Percentiles rank a stretch among this genome's conserved stretches.
Evolutionary conservation across 176 grass and related monocot species (phyloP).

Genomic region (Thinopyrum elongatum): DNA sequence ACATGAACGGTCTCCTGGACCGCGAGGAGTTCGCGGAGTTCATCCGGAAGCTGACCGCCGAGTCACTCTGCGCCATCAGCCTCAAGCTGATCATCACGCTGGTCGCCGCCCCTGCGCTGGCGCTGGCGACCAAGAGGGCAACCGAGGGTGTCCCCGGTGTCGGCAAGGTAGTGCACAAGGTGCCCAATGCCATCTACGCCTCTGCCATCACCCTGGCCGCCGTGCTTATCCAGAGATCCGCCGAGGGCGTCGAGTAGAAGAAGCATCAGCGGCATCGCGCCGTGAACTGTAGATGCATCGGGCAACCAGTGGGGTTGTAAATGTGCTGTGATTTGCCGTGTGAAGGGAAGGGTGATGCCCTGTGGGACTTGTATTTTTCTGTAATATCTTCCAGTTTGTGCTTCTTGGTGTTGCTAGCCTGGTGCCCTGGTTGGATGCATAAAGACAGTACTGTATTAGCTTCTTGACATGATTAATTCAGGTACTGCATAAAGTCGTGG

Average conservation of each 20-base stretch:
- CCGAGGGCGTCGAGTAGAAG: constrained; percentile 50
- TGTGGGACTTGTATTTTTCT: not conserved
- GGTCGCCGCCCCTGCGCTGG: constrained; percentile 60
- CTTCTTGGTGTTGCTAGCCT: not conserved
- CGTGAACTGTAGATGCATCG: not conserved
- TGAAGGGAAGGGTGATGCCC: not conserved
- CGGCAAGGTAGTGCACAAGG: constrained; percentile 65
- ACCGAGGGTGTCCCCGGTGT: constrained; percentile 82
- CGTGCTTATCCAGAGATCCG: constrained; percentile 62
- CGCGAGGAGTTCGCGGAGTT: constrained; percentile 93
- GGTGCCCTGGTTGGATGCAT: not conserved
- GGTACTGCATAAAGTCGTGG: not conserved
- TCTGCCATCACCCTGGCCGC: constrained; percentile 70
- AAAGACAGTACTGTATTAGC: not conserved
- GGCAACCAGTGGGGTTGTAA: not conserved
- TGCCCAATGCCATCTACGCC: constrained; percentile 85
- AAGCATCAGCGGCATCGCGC: not conserved
- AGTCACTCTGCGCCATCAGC: constrained; percentile 65
- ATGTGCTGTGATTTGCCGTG: not conserved
- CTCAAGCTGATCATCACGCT: constrained; percentile 70
- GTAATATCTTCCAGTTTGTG: not conserved
- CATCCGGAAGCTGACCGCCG: constrained; percentile 81
- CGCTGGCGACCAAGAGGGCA: constrained; percentile 82
- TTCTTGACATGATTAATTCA: not conserved
- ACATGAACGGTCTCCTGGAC: constrained; percentile 78